These are phyloP conservation scores for Lichtheimia ramosa DNA, from an alignment of 371 early-diverging fungal species.

Conservation along the genomic window DNA sequence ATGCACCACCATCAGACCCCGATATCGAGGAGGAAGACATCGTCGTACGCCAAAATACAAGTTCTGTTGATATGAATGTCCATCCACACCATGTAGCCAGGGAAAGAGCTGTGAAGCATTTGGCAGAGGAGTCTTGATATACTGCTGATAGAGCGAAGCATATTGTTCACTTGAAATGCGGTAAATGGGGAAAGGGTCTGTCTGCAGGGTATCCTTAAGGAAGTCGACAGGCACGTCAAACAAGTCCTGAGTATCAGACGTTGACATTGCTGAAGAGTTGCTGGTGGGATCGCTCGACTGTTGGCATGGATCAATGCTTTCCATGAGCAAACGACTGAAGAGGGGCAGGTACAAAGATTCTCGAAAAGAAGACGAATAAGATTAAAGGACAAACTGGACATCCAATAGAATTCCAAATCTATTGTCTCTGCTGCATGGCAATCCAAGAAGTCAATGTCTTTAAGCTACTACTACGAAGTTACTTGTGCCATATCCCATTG, in stretches of 20 bases:
- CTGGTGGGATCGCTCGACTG: too few relatives aligned
- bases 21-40: slow-evolving; percentile 37
- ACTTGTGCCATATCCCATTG: too few relatives aligned
- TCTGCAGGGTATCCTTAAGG: slow-evolving; percentile 5
- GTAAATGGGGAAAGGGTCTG: slow-evolving; percentile 9
- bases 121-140: slow-evolving; percentile 48
- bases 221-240: slow-evolving; percentile 10
- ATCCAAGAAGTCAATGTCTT: too few relatives aligned
- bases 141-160: slow-evolving; percentile 10
- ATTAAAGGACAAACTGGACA: too few relatives aligned
- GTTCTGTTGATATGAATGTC: slow-evolving; percentile 49
- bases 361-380: too few relatives aligned
- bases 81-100: slow-evolving; percentile 68
- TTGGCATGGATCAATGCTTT: too few relatives aligned
- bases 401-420: too few relatives aligned
- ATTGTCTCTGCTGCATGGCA: too few relatives aligned
- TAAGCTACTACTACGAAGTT: too few relatives aligned
- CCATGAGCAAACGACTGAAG: too few relatives aligned
- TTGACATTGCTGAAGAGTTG: too few relatives aligned
- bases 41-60: slow-evolving; percentile 57
- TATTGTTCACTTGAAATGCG: slow-evolving; percentile 20
- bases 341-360: too few relatives aligned
- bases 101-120: slow-evolving; percentile 56
- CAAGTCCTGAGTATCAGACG: neutral
- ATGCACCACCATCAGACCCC: slow-evolving; percentile 43